Conservation (phyloP, 345 rosid genomes). For the Cardamine chenopodiifolia region DNA sequence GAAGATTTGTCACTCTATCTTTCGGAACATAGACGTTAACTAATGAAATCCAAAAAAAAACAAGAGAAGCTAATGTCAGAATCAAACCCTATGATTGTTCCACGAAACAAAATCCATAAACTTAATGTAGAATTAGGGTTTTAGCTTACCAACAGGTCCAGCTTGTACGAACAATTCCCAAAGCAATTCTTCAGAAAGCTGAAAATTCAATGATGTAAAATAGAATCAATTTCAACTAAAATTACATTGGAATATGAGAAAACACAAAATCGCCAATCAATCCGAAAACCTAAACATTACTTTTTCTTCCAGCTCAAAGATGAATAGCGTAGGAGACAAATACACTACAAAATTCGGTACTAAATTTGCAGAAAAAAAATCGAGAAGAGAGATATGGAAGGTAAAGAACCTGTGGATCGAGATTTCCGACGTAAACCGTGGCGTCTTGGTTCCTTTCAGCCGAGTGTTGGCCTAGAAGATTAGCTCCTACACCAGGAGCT, state of each 20-base stretch:
- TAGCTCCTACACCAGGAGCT: constrained; percentile 98
- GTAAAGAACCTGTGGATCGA: constrained; percentile 73
- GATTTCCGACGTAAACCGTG: constrained; percentile 90
- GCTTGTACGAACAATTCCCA: constrained; percentile 99
- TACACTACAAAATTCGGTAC: not conserved
- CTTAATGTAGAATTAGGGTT: not conserved
- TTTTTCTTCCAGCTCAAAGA: not conserved
- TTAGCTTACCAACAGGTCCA: constrained; percentile 85
- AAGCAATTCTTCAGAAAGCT: constrained; percentile 85
- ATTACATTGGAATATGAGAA: not conserved
- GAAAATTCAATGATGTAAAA: not conserved
- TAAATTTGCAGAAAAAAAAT: not conserved
- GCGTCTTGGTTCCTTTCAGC: constrained; percentile 99
- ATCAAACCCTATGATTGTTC: not conserved
- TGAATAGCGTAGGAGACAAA: not conserved
- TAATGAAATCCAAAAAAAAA: constrained; percentile 34
- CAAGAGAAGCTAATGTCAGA: not conserved
- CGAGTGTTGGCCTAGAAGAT: constrained; percentile 95
- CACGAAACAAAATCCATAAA: not conserved
- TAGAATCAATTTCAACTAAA: constrained; percentile 15
- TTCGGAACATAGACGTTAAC: constrained; percentile 96
- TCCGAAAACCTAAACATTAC: constrained; percentile 19
- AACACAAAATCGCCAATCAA: not conserved
- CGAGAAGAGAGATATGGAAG: not conserved
- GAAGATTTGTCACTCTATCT: constrained; percentile 95